Conservation (phyloP, 2,329 filamentous ascomycete species). For the Beauveria pseudobassiana region DNA sequence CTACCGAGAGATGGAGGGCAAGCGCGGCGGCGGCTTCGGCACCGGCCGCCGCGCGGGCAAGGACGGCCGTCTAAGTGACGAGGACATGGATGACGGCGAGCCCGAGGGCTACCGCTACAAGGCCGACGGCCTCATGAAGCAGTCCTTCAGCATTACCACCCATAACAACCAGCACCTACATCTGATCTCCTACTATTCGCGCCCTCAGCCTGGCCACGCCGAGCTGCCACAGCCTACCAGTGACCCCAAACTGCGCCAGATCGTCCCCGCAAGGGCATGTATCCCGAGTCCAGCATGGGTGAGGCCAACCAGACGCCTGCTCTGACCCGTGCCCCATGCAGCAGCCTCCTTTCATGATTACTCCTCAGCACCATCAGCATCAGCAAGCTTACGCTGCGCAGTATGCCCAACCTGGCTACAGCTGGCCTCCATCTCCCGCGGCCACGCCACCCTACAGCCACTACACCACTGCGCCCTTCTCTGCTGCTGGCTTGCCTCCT, state of each 20-base stretch:
- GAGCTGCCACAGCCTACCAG: conserved; percentile 74
- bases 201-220: conserved; percentile 64
- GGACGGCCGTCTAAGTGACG: conserved; percentile 73
- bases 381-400: conserved; percentile 30
- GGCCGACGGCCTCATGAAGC: conserved; percentile 96
- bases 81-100: conserved; percentile 76
- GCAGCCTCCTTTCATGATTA: conserved; percentile 31
- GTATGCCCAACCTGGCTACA: conserved; percentile 38
- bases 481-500: conserved; percentile 16
- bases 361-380: conserved; percentile 26
- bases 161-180: conserved; percentile 83
- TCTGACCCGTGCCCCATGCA: conserved; percentile 65
- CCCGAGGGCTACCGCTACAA: conserved; percentile 93
- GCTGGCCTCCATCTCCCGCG: conserved; percentile 49
- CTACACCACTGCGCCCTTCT: conserved; percentile 32
- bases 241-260: conserved; percentile 72
- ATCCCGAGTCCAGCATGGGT: conserved; percentile 89
- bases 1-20: conserved; percentile 98
- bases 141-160: conserved; percentile 98
- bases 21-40: conserved; percentile 73
- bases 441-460: conserved; percentile 47
- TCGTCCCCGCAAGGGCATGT: conserved; percentile 87
- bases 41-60: conserved; percentile 55
- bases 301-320: conserved; percentile 75
- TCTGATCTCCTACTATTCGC: conserved; percentile 93